Percentiles rank a stretch among this genome's conserved stretches.
These are phyloP conservation scores for Jamesozyma piceae DNA, from an alignment of 805 yeast genomes.

Conservation along the genomic window DNA sequence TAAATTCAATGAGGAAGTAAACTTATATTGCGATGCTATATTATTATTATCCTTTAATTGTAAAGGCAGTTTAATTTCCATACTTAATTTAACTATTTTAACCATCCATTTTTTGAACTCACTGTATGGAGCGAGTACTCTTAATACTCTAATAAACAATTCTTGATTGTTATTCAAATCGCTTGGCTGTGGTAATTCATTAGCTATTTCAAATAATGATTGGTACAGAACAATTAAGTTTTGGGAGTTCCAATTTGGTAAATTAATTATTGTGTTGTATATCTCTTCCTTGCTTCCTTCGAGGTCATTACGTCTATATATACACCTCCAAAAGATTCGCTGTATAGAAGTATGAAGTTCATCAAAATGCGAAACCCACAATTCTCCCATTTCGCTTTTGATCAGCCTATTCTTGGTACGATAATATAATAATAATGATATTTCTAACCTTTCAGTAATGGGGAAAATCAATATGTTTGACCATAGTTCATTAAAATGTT, in stretches of 20 bases:
- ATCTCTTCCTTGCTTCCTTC: not conserved
- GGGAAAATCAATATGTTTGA: constrained; percentile 15
- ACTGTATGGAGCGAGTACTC: constrained; percentile 10
- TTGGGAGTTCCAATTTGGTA: constrained; percentile 6
- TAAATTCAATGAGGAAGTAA: constrained; percentile 22
- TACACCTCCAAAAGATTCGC: constrained; percentile 24
- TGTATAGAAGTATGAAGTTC: constrained; percentile 12
- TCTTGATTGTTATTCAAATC: constrained; percentile 10
- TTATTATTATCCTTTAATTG: constrained; percentile 3
- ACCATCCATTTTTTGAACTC: constrained; percentile 9
- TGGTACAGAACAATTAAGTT: constrained; percentile 21
- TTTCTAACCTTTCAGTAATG: constrained; percentile 8
- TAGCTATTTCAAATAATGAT: constrained; percentile 19
- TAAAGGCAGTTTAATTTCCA: constrained; percentile 15
- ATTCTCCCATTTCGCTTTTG: constrained; percentile 5
- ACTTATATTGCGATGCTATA: constrained; percentile 18
- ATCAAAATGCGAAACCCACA: constrained; percentile 14
- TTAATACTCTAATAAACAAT: constrained; percentile 15
- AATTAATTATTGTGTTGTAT: not conserved
- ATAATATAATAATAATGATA: constrained; percentile 19
- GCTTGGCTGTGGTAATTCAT: constrained; percentile 10
- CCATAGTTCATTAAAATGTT: constrained; percentile 13
- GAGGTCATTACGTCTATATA: not conserved
- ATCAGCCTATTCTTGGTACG: constrained; percentile 13
- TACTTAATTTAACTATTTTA: constrained; percentile 20